A percentile compares a stretch with the other conserved stretches of the same genome.
Conservation (phyloP, 495 filamentous ascomycete species). For the Podospora anserina region DNA sequence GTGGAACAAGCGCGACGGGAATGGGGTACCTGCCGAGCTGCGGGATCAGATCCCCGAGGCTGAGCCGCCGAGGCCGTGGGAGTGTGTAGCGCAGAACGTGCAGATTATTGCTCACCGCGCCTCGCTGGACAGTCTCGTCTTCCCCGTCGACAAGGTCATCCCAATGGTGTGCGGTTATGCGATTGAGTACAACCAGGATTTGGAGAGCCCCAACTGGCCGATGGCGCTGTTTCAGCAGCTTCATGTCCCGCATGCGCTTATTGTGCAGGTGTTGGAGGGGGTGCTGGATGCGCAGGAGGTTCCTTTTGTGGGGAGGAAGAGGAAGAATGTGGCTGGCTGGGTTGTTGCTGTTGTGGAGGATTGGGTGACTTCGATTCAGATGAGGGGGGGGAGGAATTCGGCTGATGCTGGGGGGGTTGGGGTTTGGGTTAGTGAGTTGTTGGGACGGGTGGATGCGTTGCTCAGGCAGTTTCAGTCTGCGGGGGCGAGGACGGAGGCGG, state of each 20-base stretch:
- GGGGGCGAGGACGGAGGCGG: slow-evolving; percentile 21
- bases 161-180: slow-evolving; percentile 77
- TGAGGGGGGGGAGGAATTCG: slow-evolving; percentile 29
- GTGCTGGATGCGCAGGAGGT: slow-evolving; percentile 81
- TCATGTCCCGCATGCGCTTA: slow-evolving; percentile 66
- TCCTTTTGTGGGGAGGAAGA: slow-evolving; percentile 67
- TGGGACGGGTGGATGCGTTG: slow-evolving; percentile 34
- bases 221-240: slow-evolving; percentile 76
- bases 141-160: slow-evolving; percentile 60
- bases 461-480: slow-evolving; percentile 17
- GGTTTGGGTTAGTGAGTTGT: slow-evolving; percentile 42
- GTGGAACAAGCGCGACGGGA: slow-evolving; percentile 21
- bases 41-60: neutral
- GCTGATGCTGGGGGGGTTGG: slow-evolving; percentile 31
- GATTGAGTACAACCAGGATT: slow-evolving; percentile 63
- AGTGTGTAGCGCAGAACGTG: slow-evolving; percentile 69
- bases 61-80: slow-evolving; percentile 61
- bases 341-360: slow-evolving; percentile 36
- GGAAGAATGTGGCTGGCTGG: slow-evolving; percentile 43
- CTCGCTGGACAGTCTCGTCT: slow-evolving; percentile 66
- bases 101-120: slow-evolving; percentile 75
- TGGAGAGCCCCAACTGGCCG: slow-evolving; percentile 66
- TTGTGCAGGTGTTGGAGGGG: slow-evolving; percentile 72
- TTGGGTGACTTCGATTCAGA: slow-evolving; percentile 44
- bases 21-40: neutral